Evolutionary conservation across 208 protist species (phyloP), one percentile per base, ranked within the genome.

Genomic region (Trypanosoma vivax): DNA sequence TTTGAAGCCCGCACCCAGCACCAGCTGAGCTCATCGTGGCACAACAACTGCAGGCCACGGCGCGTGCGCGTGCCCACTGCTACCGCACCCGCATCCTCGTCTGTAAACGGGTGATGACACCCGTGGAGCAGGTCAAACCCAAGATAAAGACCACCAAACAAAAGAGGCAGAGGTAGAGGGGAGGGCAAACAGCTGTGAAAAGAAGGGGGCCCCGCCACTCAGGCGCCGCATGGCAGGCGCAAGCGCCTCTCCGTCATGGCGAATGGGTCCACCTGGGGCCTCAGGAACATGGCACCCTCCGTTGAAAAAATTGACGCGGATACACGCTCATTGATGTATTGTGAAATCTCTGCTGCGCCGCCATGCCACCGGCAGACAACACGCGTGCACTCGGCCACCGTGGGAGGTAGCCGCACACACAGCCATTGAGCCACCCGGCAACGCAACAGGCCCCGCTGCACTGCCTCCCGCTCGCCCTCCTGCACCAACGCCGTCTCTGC

Each of bases 1-100:
- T 90, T 90, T 90, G 82, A 90, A 90, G 82, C 82, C 82, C 82
- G 82, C 82, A 86, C 82, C 82, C 82, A 90, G 82, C 82, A 90
- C 82, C 82, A 90, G 82, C 82, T 90, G 72, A 86, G 82, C 77
- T 85, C 78, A 86, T 90, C 75, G 75, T 74, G 69, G 77, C 78
- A 67, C 81, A 54, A 18, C 43, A 29, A 24, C 43, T 6, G 9
- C 7, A n/a, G 6, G 40, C 7, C n/a, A 14, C 11, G n/a, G 11
- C 40, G 18, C 29, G 23, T 2, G 2, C 28, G 13, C 21, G 24
- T 7, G 9, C 16, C 43, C 10, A 31, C 16, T 21, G 19, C 45
- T 11, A 37, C 45, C 6, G 45, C 21, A 25, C 37, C 45, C 25
- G 33, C 27, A 0, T 50, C 45, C 27, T 50, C 45, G 7, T 6